These are phyloP conservation scores for Colletotrichum cordylinicola DNA, from an alignment of 2,329 filamentous ascomycete genomes.

Conservation along the genomic window DNA sequence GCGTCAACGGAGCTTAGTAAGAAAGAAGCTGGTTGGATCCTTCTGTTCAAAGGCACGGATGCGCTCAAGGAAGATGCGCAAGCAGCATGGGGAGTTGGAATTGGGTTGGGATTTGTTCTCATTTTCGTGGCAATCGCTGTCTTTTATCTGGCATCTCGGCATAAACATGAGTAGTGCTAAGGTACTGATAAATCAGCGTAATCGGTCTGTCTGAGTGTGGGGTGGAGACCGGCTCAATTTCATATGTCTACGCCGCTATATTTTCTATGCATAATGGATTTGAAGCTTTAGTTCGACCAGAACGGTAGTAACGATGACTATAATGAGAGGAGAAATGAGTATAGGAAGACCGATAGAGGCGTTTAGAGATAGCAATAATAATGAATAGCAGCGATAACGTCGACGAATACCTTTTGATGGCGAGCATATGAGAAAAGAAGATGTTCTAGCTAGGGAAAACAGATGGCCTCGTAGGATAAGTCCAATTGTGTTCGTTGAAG, in stretches of 20 bases:
- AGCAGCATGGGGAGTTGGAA: background rate
- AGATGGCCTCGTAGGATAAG: background rate
- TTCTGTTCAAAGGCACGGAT: background rate
- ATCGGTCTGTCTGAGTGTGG: background rate
- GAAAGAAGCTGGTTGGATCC: background rate
- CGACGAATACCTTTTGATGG: too few relatives aligned
- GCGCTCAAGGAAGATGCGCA: background rate
- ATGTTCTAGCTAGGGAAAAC: too few relatives aligned
- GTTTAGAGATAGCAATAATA: too few relatives aligned
- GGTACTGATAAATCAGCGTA: too few relatives aligned
- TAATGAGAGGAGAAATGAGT: too few relatives aligned
- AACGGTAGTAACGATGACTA: fast-evolving
- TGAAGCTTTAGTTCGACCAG: fast-evolving
- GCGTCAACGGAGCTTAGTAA: background rate
- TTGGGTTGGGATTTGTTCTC: background rate
- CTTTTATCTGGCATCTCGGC: background rate
- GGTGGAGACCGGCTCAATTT: fast-evolving
- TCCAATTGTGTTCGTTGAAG: too few relatives aligned
- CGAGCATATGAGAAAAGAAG: background rate
- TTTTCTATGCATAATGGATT: background rate
- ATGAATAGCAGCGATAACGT: too few relatives aligned
- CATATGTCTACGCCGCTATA: background rate
- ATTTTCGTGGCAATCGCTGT: fast-evolving
- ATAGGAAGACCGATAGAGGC: too few relatives aligned
- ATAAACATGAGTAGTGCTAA: too few relatives aligned